Base-by-base conservation (phyloP, 805 yeast genomes). In the Candida bentonensis region DNA sequence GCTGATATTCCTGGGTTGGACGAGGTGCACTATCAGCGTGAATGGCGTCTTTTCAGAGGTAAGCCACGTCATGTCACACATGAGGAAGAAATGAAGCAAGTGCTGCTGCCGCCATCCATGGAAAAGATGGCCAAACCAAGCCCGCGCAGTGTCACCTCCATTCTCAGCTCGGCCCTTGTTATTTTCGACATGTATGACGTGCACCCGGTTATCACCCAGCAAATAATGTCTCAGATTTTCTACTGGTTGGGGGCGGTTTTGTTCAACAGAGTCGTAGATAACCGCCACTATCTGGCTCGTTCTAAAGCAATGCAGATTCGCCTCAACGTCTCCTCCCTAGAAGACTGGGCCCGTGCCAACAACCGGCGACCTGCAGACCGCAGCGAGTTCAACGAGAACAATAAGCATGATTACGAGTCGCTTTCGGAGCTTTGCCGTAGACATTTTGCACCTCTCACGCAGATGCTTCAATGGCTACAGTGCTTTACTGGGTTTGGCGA, bases 331-430 rank as follows among this genome's bases (percentile, higher is more conserved):
- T 86, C 96, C 0, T 73, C 82, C 3, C 63, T 92, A 39, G 96
- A 92, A 61, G 96, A 92, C 56, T 92, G 99, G 99, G 73, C 89
- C 23, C 73, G 94, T 47, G 69, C 75, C 3, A 81, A 79, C 52
- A 76, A 78, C 53, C 66, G 72, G 51, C 67, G 68, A 23, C 74
- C 76, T 13, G 61, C 59, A 44, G 52, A 60, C 21, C 51, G 51
- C 25, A 58, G 54, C 39, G 56, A 52, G 43, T 53, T 53, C 43
- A 23, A 30, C 22, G 45, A 43, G 11, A 27, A 45, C 11, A 47
- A 50, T 9, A 40, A 39, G 15, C 23, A 40, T 21, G 26, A 73
- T 56, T 83, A 82, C 58, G 74, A 73, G 43, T 68, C 85, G 1
- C 66, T 85, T 42, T 76, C 69, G 53, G 72, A 73, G 43, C 72